These are phyloP conservation scores for Malassezia pachydermatis DNA, from an alignment of 1,284 basidiomycete species.

Conservation along the genomic window DNA sequence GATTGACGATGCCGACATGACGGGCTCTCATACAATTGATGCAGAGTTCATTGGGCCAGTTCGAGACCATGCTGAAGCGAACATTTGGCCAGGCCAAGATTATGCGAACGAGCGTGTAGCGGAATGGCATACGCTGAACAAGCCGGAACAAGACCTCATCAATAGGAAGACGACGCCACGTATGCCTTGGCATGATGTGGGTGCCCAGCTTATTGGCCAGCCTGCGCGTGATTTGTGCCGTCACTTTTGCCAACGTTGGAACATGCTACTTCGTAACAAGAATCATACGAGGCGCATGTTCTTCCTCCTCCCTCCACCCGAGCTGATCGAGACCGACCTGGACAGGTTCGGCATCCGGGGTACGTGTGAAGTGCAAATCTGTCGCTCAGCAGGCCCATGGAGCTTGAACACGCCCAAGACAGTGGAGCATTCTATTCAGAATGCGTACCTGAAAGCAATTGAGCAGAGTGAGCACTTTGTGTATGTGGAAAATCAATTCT, in stretches of 20 bases:
- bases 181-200: constrained; percentile 99
- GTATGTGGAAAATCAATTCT: constrained; percentile 85
- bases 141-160: constrained; percentile 89
- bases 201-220: constrained; percentile 87
- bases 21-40: constrained; percentile 16
- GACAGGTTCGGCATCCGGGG: constrained; percentile 74
- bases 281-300: constrained; percentile 87
- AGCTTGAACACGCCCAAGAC: constrained; percentile 78
- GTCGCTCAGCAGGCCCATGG: constrained; percentile 89
- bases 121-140: constrained; percentile 79
- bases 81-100: constrained; percentile 83
- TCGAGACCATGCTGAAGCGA: constrained; percentile 53
- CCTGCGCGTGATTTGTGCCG: constrained; percentile 87
- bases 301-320: constrained; percentile 84
- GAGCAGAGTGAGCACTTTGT: constrained; percentile 71
- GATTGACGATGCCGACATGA: constrained; percentile 61
- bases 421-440: constrained; percentile 86
- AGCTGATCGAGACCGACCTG: constrained; percentile 76
- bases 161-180: constrained; percentile 76
- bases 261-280: constrained; percentile 44
- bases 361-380: constrained; percentile 94
- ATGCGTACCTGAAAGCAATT: constrained; percentile 82
- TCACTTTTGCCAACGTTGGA: constrained; percentile 82
- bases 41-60: constrained; percentile 37
- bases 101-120: constrained; percentile 80